Conservation (phyloP, 371 early-diverging fungal genomes). For the Syncephalastrum sp. region DNA sequence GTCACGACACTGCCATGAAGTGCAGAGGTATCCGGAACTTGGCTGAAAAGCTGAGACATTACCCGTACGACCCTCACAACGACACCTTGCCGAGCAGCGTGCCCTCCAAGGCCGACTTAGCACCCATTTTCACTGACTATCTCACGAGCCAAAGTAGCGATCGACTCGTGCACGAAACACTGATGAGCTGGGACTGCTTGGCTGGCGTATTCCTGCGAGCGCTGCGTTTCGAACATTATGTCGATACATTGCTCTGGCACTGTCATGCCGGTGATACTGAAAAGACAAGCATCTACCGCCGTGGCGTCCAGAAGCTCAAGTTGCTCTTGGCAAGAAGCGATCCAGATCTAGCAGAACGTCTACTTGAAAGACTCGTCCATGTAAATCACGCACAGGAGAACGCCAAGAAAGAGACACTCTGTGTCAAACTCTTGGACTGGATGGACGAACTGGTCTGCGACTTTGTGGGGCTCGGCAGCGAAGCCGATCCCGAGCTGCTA, state of each 20-base stretch:
- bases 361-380: slow-evolving; percentile 15
- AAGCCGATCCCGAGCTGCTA: slow-evolving; percentile 19
- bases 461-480: slow-evolving; percentile 29
- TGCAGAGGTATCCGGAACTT: slow-evolving; percentile 18
- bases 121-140: slow-evolving; percentile 19
- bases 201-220: slow-evolving; percentile 26
- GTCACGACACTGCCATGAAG: slow-evolving; percentile 10
- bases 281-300: no score
- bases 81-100: slow-evolving; percentile 18
- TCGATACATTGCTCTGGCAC: slow-evolving; percentile 20
- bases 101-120: slow-evolving; percentile 19
- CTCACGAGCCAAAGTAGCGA: slow-evolving; percentile 10
- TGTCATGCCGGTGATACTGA: not conserved
- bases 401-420: not conserved
- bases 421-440: slow-evolving; percentile 26
- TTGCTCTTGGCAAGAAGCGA: slow-evolving; percentile 26
- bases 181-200: slow-evolving; percentile 40
- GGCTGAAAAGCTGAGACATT: slow-evolving; percentile 11
- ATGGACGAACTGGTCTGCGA: slow-evolving; percentile 34
- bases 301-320: slow-evolving; percentile 14
- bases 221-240: slow-evolving; percentile 24
- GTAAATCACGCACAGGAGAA: slow-evolving; percentile 4
- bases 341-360: slow-evolving; percentile 13
- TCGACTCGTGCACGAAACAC: slow-evolving; percentile 10
- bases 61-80: not conserved